Evolutionary conservation across 2,329 filamentous ascomycete species (phyloP), one percentile per base, ranked within the genome.

Genomic region (Alternaria brassicicola): DNA sequence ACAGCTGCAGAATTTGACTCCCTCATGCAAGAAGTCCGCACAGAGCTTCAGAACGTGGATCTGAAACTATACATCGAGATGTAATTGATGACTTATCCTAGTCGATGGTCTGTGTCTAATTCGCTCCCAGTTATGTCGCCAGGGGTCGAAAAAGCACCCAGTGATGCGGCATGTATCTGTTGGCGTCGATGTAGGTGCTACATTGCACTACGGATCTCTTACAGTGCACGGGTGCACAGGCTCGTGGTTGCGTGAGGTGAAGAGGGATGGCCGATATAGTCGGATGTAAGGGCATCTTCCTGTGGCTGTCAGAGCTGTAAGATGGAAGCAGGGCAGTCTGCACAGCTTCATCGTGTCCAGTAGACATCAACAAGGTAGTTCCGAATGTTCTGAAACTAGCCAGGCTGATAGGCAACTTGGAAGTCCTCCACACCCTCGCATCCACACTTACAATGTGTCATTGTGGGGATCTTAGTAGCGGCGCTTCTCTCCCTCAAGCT

Each of bases 51-150:
- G 36, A 66, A 76, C 49, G 43, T 61, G 12, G 71, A 62, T 8
- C 35, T 78, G 54, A 75, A 73, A 48, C 59, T 78, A 3, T 78
- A 78, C 53, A 70, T 78, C 13, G 70, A 74, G 3, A 62, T 78
- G 76, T 77, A 60, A 72, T 74, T 66, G 25, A 15, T 4, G 12
- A 28, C 19, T 6, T 10, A 28, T 26, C 31, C 9, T 25, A 31
- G 9, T 35, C 12, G 6, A 33, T 45, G 12, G 41, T 30, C 36
- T 9, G 19, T 36, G n/a, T 46, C 60, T 70, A 55, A 72, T 54
- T 41, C 23, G 54, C 36, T 25, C 21, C 21, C 23, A 73, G 71
- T 10, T 74, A 72, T 49, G 65, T 76, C 47, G 75, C 71, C n/a
- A 73, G 69, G 53, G 74, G 73, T 21, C 71, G 72, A 25, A 70